Evolutionary conservation across 768 basidiomycete genomes (phyloP).

Genomic region (Symmetrospora coprosmae): DNA sequence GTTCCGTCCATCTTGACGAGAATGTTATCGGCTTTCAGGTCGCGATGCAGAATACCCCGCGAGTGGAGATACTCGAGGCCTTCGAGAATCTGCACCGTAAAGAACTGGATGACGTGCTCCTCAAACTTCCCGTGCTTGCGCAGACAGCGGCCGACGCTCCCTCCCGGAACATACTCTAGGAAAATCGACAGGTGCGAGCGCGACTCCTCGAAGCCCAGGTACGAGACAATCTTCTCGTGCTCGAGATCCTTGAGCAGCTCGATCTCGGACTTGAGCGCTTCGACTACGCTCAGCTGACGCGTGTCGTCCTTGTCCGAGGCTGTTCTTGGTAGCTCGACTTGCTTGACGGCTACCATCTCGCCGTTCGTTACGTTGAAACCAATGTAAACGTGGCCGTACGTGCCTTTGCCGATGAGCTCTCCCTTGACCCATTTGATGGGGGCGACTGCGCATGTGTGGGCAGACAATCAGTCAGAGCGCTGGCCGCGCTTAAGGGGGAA

Average conservation of each 20-base stretch:
- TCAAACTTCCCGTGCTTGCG: conserved; percentile 64
- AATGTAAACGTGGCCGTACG: conserved; percentile 89
- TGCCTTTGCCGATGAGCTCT: conserved; percentile 90
- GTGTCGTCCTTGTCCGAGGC: conserved; percentile 79
- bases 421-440: conserved; percentile 96
- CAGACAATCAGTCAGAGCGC: not conserved
- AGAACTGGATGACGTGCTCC: conserved; percentile 79
- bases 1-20: conserved; percentile 79
- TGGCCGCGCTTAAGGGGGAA: not conserved
- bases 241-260: conserved; percentile 92
- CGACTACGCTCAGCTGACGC: conserved; percentile 68
- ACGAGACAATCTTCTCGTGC: conserved; percentile 93
- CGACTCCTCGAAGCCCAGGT: conserved; percentile 47
- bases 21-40: conserved; percentile 96
- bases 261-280: conserved; percentile 85
- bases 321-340: conserved; percentile 86
- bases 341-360: conserved; percentile 99
- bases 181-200: conserved; percentile 48
- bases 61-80: conserved; percentile 88
- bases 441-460: conserved; percentile 22
- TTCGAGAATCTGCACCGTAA: conserved; percentile 76
- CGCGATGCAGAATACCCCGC: conserved; percentile 80
- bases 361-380: conserved; percentile 90
- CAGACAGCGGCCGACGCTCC: conserved; percentile 78
- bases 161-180: conserved; percentile 96